These are phyloP conservation scores for Suillus subluteus DNA, from an alignment of 768 basidiomycete genomes.

Conservation along the genomic window DNA sequence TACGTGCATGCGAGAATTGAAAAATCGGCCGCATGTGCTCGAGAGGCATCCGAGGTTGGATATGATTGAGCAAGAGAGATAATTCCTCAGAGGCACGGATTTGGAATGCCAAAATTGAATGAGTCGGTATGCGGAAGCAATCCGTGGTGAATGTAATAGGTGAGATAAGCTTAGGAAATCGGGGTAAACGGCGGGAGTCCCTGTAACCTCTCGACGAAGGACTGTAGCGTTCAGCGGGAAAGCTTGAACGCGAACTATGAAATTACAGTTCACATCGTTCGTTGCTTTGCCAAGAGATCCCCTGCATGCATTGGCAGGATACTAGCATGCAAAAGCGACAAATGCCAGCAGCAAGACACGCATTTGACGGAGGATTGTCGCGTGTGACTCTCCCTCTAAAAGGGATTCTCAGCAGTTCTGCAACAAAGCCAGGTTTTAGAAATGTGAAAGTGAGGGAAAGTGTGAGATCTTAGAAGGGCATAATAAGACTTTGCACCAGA, in stretches of 20 bases:
- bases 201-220: background rate
- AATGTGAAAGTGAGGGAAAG: background rate
- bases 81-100: background rate
- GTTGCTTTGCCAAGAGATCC: background rate
- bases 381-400: background rate
- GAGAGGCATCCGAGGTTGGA: background rate
- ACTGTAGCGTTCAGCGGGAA: background rate
- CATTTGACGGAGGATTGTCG: background rate
- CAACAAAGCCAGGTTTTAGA: background rate
- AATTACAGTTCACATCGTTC: too few species aligned
- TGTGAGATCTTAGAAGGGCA: background rate
- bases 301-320: background rate
- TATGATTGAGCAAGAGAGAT: conserved; percentile 3
- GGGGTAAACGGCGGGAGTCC: background rate
- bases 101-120: background rate
- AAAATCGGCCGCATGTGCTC: background rate
- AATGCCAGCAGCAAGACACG: background rate
- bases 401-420: background rate
- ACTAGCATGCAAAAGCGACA: background rate
- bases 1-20: background rate
- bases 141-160: background rate
- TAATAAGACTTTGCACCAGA: background rate
- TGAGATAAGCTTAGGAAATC: background rate
- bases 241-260: background rate
- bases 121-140: conserved; percentile 2